Conservation (phyloP, 1,284 basidiomycete species). For the Pseudozyma hubeiensis region DNA sequence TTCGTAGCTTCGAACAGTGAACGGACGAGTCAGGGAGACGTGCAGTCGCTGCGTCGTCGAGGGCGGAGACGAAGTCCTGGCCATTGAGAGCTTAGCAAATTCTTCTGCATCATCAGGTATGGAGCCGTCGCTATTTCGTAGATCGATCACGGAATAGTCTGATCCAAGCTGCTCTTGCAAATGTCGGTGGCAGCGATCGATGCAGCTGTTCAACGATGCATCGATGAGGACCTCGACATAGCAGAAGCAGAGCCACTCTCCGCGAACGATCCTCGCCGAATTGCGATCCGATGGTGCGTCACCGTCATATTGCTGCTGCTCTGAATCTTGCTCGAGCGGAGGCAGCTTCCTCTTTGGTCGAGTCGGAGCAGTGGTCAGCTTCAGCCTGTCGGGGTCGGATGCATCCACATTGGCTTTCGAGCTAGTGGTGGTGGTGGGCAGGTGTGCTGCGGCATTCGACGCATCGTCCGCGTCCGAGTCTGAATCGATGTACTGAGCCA, state of each 20-base stretch:
- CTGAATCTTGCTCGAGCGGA: constrained; percentile 16
- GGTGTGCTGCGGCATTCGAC: neutral
- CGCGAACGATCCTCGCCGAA: constrained; percentile 9
- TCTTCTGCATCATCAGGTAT: neutral
- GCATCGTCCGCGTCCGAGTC: constrained; percentile 17
- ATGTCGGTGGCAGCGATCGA: constrained; percentile 2
- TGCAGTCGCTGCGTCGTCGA: constrained; percentile 12
- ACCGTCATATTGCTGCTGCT: neutral
- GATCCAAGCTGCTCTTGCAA: constrained; percentile 19
- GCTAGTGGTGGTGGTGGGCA: neutral
- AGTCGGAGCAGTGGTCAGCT: neutral
- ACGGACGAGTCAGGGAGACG: constrained; percentile 51
- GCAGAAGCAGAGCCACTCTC: constrained; percentile 55
- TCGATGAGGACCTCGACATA: constrained; percentile 32
- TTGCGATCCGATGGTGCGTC: neutral
- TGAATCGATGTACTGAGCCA: constrained; percentile 30
- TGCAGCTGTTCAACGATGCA: constrained; percentile 6
- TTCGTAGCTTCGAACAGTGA: constrained; percentile 47
- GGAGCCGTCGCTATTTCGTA: neutral
- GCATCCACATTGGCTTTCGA: neutral
- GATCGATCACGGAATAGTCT: constrained; percentile 8
- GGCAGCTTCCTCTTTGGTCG: constrained; percentile 22
- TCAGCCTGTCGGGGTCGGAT: neutral
- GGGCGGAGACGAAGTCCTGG: neutral
- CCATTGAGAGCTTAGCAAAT: neutral